Evolutionary conservation across 106 monocot genomes (phyloP).

Genomic region (Posidonia australis): DNA sequence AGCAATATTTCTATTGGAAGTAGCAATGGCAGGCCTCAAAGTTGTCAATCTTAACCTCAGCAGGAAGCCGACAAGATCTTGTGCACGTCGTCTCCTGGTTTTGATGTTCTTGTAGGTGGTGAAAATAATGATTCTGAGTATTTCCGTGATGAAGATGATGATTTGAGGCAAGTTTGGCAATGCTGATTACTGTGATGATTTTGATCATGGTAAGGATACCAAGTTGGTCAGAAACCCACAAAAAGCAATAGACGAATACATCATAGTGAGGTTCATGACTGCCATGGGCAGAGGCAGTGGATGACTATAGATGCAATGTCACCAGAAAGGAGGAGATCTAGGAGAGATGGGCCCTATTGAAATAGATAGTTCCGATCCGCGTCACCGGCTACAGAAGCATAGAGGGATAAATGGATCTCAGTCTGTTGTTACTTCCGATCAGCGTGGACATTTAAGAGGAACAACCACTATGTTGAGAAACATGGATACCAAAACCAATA

Average conservation of each 20-base stretch:
- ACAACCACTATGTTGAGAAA: conserved; percentile 22
- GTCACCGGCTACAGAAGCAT: conserved; percentile 55
- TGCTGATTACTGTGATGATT: conserved; percentile 18
- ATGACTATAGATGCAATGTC: conserved; percentile 35
- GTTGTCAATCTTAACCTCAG: conserved; percentile 13
- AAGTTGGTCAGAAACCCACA: conserved; percentile 28
- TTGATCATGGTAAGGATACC: conserved; percentile 16
- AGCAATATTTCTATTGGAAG: conserved; percentile 7
- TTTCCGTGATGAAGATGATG: conserved; percentile 32
- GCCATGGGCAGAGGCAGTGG: conserved; percentile 16
- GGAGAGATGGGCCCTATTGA: conserved; percentile 18
- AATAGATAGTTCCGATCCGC: conserved; percentile 55
- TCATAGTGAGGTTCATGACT: conserved; percentile 13
- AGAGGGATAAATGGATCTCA: conserved; percentile 45
- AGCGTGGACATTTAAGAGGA: conserved; percentile 10
- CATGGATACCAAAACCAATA: conserved; percentile 7
- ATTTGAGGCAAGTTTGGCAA: conserved; percentile 12
- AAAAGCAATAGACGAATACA: conserved; percentile 19
- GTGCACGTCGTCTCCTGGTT: conserved; percentile 56
- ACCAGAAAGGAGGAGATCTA: conserved; percentile 18
- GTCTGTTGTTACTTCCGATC: conserved; percentile 22
- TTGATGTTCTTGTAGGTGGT: conserved; percentile 60
- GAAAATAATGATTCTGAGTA: no score
- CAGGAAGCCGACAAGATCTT: conserved; percentile 45
- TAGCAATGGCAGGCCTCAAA: conserved; percentile 7